These are phyloP conservation scores for Annulohypoxylon maeteangense DNA, from an alignment of 495 filamentous ascomycete species.

Conservation along the genomic window DNA sequence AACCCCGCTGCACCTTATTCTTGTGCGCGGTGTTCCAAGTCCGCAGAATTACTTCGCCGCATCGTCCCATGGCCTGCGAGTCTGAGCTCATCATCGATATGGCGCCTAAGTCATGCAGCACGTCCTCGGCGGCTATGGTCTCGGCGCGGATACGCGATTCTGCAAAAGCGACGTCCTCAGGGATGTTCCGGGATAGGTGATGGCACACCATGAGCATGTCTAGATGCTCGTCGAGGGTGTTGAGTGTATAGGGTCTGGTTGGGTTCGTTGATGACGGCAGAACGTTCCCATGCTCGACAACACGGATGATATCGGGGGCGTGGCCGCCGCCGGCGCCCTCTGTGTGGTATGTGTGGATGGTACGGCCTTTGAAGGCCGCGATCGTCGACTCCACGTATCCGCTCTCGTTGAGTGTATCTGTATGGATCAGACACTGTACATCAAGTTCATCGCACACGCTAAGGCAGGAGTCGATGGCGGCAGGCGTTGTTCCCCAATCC, in stretches of 20 bases:
- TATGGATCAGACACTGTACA: conserved; percentile 96
- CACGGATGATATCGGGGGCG: conserved; percentile 95
- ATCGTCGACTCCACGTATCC: conserved; percentile 97
- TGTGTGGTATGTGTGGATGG: conserved; percentile 98
- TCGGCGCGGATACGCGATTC: conserved; percentile 95
- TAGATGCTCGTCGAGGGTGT: conserved; percentile 96
- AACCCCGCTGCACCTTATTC: conserved; percentile 90
- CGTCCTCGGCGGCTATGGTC: conserved; percentile 97
- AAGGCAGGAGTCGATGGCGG: conserved; percentile 92
- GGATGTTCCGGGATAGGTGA: conserved; percentile 89
- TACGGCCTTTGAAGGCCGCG: conserved; percentile 84
- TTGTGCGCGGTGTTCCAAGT: conserved; percentile 99
- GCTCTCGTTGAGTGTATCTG: conserved; percentile 96
- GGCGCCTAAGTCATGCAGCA: conserved; percentile 93
- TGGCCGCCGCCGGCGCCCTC: conserved; percentile 97
- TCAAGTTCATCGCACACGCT: conserved; percentile 89
- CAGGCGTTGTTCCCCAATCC: conserved; percentile 95
- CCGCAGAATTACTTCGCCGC: conserved; percentile 91
- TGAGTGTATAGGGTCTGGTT: conserved; percentile 89
- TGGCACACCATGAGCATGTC: conserved; percentile 99
- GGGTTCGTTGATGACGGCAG: conserved; percentile 94
- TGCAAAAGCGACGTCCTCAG: conserved; percentile 95
- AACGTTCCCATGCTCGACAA: conserved; percentile 92
- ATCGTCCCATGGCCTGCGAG: conserved; percentile 97
- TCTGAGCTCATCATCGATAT: conserved; percentile 97